These are phyloP conservation scores for Penicillium pulvis DNA, from an alignment of 495 filamentous ascomycete species.

Conservation along the genomic window DNA sequence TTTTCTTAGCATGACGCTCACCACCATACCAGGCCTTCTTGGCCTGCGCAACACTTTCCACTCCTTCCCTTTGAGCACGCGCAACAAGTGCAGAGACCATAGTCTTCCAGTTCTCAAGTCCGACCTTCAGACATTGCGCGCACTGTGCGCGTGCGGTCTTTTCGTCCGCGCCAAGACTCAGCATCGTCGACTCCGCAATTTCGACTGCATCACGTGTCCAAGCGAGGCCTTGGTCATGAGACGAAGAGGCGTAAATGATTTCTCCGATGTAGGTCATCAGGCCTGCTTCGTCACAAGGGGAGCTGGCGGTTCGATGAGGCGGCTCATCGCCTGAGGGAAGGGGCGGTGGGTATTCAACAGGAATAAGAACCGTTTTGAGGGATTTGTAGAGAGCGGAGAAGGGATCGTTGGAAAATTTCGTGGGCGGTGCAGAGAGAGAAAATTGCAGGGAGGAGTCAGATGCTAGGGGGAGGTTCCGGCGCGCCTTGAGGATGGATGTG, in stretches of 20 bases:
- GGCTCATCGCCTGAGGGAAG: slow-evolving; percentile 66
- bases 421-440: slow-evolving; percentile 54
- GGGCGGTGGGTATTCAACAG: slow-evolving; percentile 64
- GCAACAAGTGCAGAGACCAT: slow-evolving; percentile 65
- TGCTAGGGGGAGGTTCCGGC: slow-evolving; percentile 46
- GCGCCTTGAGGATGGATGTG: slow-evolving; percentile 78
- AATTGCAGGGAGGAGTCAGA: slow-evolving; percentile 32
- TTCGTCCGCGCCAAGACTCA: slow-evolving; percentile 42
- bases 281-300: slow-evolving; percentile 79
- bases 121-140: slow-evolving; percentile 69
- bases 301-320: slow-evolving; percentile 57
- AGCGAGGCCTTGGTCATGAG: slow-evolving; percentile 65
- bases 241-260: slow-evolving; percentile 74
- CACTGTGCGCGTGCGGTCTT: slow-evolving; percentile 54
- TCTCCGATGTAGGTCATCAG: slow-evolving; percentile 92
- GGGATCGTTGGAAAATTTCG: slow-evolving; percentile 57
- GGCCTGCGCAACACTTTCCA: slow-evolving; percentile 36
- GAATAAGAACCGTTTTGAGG: slow-evolving; percentile 44
- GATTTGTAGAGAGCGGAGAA: slow-evolving; percentile 37
- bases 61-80: slow-evolving; percentile 50
- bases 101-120: slow-evolving; percentile 71
- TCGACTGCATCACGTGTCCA: slow-evolving; percentile 89
- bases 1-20: slow-evolving; percentile 28
- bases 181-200: slow-evolving; percentile 54
- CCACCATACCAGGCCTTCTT: slow-evolving; percentile 55